Evolutionary conservation across 306 rosid species (phyloP), one percentile per base, ranked within the genome.

Genomic region (Crotalaria pallida): DNA sequence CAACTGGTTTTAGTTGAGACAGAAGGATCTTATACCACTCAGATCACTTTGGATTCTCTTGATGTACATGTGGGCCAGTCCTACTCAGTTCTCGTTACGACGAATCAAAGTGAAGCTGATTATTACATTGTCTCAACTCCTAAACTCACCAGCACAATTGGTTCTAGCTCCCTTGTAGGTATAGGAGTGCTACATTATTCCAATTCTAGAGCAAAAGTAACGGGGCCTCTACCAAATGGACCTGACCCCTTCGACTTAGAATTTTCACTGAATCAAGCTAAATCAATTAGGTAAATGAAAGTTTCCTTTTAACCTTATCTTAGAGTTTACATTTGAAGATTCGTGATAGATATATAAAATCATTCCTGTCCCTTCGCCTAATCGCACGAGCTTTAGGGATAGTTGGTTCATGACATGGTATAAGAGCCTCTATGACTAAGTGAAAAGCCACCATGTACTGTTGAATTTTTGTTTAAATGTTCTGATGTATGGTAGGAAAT

Each of bases 21-120:
- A 63, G 96, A 88, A 74, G 92, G 96, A 17, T 86, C 89, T 9
- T 82, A 82, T 59, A 74, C 84, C 38, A 47, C 58, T 60, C 85
- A 82, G 76, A 82, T 72, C 77, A 23, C 24, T 45, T 51, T 84
- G 69, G 88, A 82, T 16, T 86, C 92, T 34, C 82, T 88, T 55
- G 92, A 84, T 70, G 86, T 86, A 0, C 92, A 88, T 59, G 84
- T 88, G 22, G 96, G 91, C n/a, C 85, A 88, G 29, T 88, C 96
- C 52, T 84, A 82, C 67, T 82, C 87, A 0, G 86, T 84, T 70
- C 88, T 88, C 5, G 82, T 88, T 60, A 82, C 84, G 4, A 82
- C 80, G 26, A 56, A 80, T 69, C 89, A 86, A 73, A 75, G 7
- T n/a, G 84, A 67, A 5, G 82, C 85, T 24, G 92, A 84, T 73